phyloP scores from a whole-genome alignment of 345 rosid species.

The Lagerstroemia speciosa region DNA sequence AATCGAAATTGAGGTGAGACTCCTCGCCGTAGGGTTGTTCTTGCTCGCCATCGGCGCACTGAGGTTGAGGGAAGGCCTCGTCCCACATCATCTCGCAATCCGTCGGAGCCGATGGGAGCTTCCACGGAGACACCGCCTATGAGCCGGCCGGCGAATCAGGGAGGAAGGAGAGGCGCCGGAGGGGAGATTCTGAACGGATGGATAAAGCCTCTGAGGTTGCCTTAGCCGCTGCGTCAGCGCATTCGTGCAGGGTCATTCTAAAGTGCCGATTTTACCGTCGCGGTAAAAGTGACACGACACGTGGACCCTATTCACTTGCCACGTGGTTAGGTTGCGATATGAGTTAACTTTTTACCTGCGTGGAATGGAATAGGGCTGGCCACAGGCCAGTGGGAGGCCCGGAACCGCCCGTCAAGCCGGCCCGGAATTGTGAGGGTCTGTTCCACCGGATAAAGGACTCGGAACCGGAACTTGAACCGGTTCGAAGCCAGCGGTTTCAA shows the following conservation, averaged over 20 bases:
- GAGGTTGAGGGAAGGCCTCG: conserved; percentile 13
- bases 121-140: background rate
- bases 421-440: too few species aligned
- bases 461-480: too few species aligned
- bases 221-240: conserved; percentile 1
- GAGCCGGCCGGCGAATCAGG: background rate
- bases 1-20: conserved; percentile 50
- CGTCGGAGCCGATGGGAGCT: background rate
- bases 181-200: background rate
- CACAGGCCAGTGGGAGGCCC: too few species aligned
- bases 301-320: too few species aligned
- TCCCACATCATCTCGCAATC: conserved; percentile 28
- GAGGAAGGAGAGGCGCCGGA: background rate
- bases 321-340: too few species aligned
- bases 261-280: background rate
- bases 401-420: too few species aligned
- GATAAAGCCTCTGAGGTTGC: background rate
- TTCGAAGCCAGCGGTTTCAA: too few species aligned
- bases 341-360: too few species aligned
- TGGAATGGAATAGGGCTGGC: too few species aligned
- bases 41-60: background rate
- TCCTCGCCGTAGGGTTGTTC: conserved; percentile 16
- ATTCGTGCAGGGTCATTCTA: background rate
- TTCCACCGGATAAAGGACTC: too few species aligned
- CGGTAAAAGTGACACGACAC: background rate